Conservation (phyloP, 495 filamentous ascomycete genomes). For the Penicillium goetzii region DNA sequence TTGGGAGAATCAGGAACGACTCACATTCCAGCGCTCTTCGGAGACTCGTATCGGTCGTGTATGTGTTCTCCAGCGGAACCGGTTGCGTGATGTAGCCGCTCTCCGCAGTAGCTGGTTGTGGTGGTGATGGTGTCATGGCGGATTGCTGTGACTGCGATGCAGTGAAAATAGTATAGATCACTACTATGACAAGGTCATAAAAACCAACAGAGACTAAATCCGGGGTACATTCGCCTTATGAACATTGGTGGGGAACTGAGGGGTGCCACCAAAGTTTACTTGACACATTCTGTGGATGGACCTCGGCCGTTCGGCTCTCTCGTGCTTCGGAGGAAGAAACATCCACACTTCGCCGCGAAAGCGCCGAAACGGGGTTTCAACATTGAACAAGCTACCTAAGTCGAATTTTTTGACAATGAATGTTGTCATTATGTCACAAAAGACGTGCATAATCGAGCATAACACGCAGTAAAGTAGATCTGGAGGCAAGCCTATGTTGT, state of each 20-base stretch:
- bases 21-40: slow-evolving; percentile 33
- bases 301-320: slow-evolving; percentile 31
- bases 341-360: slow-evolving; percentile 16
- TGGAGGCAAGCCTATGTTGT: not conserved
- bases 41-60: slow-evolving; percentile 39
- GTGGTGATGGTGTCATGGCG: slow-evolving; percentile 49
- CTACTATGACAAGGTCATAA: not conserved
- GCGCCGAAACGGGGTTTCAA: slow-evolving; percentile 7
- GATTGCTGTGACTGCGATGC: not conserved
- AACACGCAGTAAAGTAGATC: not conserved
- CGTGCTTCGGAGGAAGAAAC: not conserved
- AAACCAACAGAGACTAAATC: not conserved
- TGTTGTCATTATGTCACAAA: not conserved
- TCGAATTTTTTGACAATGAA: not conserved
- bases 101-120: slow-evolving; percentile 38
- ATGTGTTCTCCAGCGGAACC: slow-evolving; percentile 35
- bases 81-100: slow-evolving; percentile 40
- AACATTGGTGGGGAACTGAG: not conserved
- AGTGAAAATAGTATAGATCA: not conserved
- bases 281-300: slow-evolving; percentile 11
- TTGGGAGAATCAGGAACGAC: not conserved
- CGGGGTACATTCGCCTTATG: slow-evolving; percentile 1
- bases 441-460: not conserved
- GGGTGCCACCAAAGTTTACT: slow-evolving; percentile 18
- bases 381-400: not conserved